Conservation (phyloP, 768 basidiomycete species). For the Termitomyces sp. region DNA sequence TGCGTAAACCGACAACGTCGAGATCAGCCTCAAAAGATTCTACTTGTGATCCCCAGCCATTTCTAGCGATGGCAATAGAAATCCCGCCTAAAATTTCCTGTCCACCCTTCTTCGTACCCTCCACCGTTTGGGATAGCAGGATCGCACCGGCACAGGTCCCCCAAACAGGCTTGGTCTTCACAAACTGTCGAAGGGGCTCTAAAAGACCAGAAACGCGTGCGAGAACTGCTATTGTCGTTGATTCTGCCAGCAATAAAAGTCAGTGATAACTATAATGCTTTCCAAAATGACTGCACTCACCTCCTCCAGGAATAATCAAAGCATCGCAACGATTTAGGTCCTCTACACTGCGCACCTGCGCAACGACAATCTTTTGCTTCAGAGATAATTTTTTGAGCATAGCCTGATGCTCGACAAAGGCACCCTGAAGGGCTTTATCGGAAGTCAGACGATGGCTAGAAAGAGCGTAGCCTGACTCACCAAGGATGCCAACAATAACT, state of each 20-base stretch:
- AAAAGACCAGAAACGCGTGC: conserved; percentile 73
- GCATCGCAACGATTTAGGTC: conserved; percentile 79
- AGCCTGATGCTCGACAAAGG: conserved; percentile 83
- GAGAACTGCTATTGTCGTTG: conserved; percentile 85
- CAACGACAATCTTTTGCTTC: conserved; percentile 40
- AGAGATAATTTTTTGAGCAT: conserved; percentile 59
- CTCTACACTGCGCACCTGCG: conserved; percentile 69
- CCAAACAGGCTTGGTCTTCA: conserved; percentile 79
- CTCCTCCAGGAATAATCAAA: conserved; percentile 92
- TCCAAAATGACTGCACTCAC: conserved; percentile 30
- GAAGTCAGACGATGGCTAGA: not conserved
- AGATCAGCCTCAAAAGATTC: conserved; percentile 90
- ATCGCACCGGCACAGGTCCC: conserved; percentile 97
- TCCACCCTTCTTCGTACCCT: conserved; percentile 80
- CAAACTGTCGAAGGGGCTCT: conserved; percentile 74
- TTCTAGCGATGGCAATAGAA: conserved; percentile 76
- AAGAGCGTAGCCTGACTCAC: conserved; percentile 27
- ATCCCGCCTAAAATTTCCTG: conserved; percentile 85
- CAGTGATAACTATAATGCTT: not conserved
- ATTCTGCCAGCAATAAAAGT: conserved; percentile 48
- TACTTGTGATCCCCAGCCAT: conserved; percentile 92
- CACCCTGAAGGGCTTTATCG: conserved; percentile 81
- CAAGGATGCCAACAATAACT: conserved; percentile 48
- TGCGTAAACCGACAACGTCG: conserved; percentile 55
- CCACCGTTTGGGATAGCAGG: conserved; percentile 69